Evolutionary conservation across 2,329 filamentous ascomycete species (phyloP), one percentile per base, ranked within the genome.

Genomic region (Aspergillus felis): DNA sequence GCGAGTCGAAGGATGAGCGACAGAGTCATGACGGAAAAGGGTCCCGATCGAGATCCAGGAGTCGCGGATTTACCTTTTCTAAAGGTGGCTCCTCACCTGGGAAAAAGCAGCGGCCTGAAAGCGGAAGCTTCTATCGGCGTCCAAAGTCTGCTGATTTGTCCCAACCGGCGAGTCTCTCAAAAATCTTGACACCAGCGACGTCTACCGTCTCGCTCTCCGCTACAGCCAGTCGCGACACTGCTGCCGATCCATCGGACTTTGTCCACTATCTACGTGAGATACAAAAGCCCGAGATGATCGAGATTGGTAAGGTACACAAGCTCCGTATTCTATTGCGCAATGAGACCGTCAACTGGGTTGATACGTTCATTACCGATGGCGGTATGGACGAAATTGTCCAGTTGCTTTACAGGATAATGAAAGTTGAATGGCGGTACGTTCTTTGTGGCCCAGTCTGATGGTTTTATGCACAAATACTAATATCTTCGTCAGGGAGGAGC

Each of bases 251-350:
- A 0, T 83, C 85, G 46, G 91, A 97, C 68, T 96, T 95, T 75
- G 92, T 97, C 41, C 81, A 84, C 24, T 96, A 97, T 71, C 78
- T 97, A 65, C 84, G 85, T 67, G 92, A 91, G 73, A 87, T 90
- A 1, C 88, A 87, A 64, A 89, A 91, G 74, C 92, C 92, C 0
- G 85, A 94, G 67, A 79, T 87, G 42, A 88, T 97, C 9, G 93
- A 97, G 72, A 90, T 97, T n/a, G 92, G 92, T 48, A 93, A 94
- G 71, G 78, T 99, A 38, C 94, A 97, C 77, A 97, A 97, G 76
- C 82, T 99, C 49, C 86, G 93, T 14, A 82, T 97, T 22, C 78
- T 97, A 53, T 81, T 99, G 54, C 87, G 94, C 20, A 97, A 97
- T 68, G 94, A 99, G 78, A 96, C 93, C 0, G 91, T 99, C 5